Evolutionary conservation across 148 eudicot species (phyloP), one percentile per base, ranked within the genome.

Genomic region (Amaranthus cruentus): DNA sequence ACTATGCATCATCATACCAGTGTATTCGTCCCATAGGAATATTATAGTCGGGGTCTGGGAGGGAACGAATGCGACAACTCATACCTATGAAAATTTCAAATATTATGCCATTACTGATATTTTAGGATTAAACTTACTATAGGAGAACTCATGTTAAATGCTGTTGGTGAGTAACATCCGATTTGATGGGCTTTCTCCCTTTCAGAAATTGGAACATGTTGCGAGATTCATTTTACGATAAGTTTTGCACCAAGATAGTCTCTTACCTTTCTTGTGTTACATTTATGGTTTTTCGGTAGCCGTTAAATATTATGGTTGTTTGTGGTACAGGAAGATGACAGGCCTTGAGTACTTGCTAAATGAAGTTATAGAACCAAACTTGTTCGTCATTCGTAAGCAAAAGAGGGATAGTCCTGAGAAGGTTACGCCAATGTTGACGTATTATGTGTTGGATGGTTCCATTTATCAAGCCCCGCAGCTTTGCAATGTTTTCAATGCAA

Each of bases 401-500:
- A 91, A 91, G 84, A 86, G 98, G 86, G 98, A 95, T 78, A 77
- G 89, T 70, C 93, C 98, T 63, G 98, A 95, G 84, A 95, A 95
- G 71, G 89, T 85, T 66, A 95, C 90, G 3, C 92, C 93, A 58
- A 91, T 89, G 96, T 83, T 91, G 56, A 94, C 98, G 52, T 94
- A 91, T 75, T 94, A 94, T 71, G 80, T 94, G 48, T 83, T 95
- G 81, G 97, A 95, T 85, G 98, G 98, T 59, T 95, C 97, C 47
- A 86, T 91, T 79, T 95, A 95, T 80, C 97, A 95, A 86, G 98
- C 98, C 11, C 98, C 98, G 4, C 98, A 95, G 80, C 97, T 91
- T 70, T 87, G 87, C 78, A 95, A 75, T 77, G 93, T 95, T 64
- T 91, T 95, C 57, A 83, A 97, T 28, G 79, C 97, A 65, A 90